A percentile compares a stretch with the other conserved stretches of the same genome.
phyloP scores from a whole-genome alignment of 352 stramenopile species.

The Pythium aristosporum region DNA sequence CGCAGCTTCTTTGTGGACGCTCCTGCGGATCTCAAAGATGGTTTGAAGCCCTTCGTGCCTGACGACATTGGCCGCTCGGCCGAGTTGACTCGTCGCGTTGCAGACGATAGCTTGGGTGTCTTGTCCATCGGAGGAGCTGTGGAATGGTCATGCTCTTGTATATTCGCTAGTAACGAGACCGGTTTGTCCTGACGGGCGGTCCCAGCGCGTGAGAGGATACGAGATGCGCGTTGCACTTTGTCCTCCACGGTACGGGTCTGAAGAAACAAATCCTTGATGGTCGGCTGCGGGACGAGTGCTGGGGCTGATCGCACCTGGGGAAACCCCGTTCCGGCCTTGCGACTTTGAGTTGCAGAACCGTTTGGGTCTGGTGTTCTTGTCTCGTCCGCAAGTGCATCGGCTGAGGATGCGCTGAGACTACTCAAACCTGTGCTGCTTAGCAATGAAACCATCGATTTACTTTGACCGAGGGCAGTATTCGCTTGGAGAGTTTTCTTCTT shows the following conservation, averaged over 20 bases:
- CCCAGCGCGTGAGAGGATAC: constrained; percentile 22
- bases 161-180: background rate
- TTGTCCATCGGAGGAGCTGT: background rate
- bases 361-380: background rate
- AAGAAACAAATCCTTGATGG: constrained; percentile 41
- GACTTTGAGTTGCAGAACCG: background rate
- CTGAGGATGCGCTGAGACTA: background rate
- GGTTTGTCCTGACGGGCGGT: background rate
- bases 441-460: constrained; percentile 12
- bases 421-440: background rate
- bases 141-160: background rate
- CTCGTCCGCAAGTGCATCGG: background rate
- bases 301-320: constrained; percentile 15
- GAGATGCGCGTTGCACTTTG: constrained; percentile 27
- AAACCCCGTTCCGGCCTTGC: background rate
- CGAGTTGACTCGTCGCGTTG: constrained; percentile 10
- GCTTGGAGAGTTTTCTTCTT: constrained; percentile 20
- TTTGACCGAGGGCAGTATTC: background rate
- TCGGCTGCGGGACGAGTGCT: constrained; percentile 19
- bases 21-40: constrained; percentile 11
- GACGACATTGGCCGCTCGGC: constrained; percentile 1
- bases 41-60: constrained; percentile 8
- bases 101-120: constrained; percentile 5
- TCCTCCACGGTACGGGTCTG: constrained; percentile 35
- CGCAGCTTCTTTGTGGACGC: constrained; percentile 52